Evolutionary conservation across 1,284 basidiomycete genomes (phyloP), one percentile per base, ranked within the genome.

Genomic region (Flammula alnicola): DNA sequence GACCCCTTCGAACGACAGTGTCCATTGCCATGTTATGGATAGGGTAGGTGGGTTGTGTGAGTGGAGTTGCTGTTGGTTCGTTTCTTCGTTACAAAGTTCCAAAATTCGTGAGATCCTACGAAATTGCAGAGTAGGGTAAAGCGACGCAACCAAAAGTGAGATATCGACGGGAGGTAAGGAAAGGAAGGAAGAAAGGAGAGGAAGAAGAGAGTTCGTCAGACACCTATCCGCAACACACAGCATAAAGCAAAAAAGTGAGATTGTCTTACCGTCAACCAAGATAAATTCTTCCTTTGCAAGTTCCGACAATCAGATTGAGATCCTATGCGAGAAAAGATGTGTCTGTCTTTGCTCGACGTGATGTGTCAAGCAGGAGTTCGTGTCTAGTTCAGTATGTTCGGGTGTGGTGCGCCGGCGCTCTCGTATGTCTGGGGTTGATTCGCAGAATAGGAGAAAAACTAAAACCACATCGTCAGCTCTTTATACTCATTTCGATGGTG

Each of bases 1-100:
- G 80, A 30, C 79, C 80, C 50, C 72, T 63, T 57, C 73, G 73
- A 32, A 83, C 60, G 52, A 70, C 65, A 3, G 53, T 60, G 47
- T 78, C 76, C 32, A 55, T 35, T 36, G 25, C 19, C 32, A 43
- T 36, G 12, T 32, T 11, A 25, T 11, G 19, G 39, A 25, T 37
- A 17, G 35, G n/a, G n/a, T 25, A 17, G n/a, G 38, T 40, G 20
- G 8, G 38, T 5, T 8, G 38, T 26, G 20, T 30, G 19, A 17
- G 32, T 16, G 11, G 27, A 14, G 27, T 38, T 39, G n/a, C n/a
- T n/a, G n/a, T n/a, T n/a, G n/a, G n/a, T n/a, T n/a, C n/a, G n/a
- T n/a, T n/a, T n/a, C n/a, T n/a, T n/a, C n/a, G n/a, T n/a, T n/a
- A n/a, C n/a, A n/a, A n/a, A n/a, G n/a, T n/a, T n/a, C n/a, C n/a